Evolutionary conservation across 257 asterid genomes (phyloP).

Genomic region (Vinca minor): DNA sequence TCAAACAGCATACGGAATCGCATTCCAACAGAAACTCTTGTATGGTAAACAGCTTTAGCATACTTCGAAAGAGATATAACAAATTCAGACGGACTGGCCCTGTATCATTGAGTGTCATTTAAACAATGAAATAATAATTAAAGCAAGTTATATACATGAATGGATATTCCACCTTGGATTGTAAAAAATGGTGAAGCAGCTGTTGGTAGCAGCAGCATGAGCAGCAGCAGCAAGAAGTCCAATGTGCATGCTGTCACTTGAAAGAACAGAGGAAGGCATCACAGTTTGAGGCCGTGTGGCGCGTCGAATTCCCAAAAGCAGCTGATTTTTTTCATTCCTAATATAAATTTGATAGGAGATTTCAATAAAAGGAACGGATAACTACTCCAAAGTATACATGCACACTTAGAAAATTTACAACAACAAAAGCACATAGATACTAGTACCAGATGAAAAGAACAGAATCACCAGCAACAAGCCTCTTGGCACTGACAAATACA

Average conservation of each 20-base stretch:
- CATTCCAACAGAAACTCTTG: conserved; percentile 95
- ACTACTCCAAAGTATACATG: neutral
- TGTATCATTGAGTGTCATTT: conserved; percentile 28
- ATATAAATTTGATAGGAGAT: conserved; percentile 10
- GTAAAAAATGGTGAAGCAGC: conserved; percentile 89
- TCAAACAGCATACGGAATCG: conserved; percentile 95
- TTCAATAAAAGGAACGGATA: neutral
- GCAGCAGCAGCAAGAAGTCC: conserved; percentile 99
- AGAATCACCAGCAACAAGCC: conserved; percentile 51
- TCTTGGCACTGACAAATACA: conserved; percentile 52
- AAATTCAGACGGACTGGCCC: conserved; percentile 97
- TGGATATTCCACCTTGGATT: conserved; percentile 60
- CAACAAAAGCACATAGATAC: conserved; percentile 3
- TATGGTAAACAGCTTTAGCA: conserved; percentile 84
- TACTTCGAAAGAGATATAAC: conserved; percentile 86
- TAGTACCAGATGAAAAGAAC: conserved; percentile 54
- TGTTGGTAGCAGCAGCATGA: conserved; percentile 95
- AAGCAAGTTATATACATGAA: neutral
- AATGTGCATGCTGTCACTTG: conserved; percentile 98
- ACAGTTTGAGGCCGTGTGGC: conserved; percentile 90
- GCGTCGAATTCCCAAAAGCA: conserved; percentile 86
- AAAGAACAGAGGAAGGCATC: conserved; percentile 96
- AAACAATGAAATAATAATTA: neutral
- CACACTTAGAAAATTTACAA: neutral
- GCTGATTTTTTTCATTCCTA: conserved; percentile 96